These are phyloP conservation scores for Ambrosia artemisiifolia DNA, from an alignment of 129 eudicot genomes.

Conservation along the genomic window DNA sequence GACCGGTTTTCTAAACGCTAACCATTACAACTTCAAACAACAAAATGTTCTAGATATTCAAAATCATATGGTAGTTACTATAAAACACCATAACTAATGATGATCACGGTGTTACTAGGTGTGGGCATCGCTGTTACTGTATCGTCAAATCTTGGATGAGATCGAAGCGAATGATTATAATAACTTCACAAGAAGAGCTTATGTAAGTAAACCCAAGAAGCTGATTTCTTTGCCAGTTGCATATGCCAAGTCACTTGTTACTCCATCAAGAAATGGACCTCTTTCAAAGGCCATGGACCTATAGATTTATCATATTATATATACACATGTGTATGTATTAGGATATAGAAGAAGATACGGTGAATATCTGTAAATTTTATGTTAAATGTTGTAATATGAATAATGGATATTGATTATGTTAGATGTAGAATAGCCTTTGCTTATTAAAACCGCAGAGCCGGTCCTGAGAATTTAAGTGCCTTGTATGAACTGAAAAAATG, in stretches of 20 bases:
- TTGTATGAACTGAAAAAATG: too few relatives aligned
- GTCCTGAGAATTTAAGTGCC: too few relatives aligned
- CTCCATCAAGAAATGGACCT: conserved; percentile 45
- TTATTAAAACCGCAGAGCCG: too few relatives aligned
- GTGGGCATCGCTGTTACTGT: conserved; percentile 87
- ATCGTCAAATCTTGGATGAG: conserved; percentile 85
- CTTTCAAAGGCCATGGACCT: conserved; percentile 24
- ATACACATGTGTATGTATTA: conserved; percentile 4
- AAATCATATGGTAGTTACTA: background rate
- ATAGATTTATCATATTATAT: conserved; percentile 13
- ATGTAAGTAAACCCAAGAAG: conserved; percentile 88
- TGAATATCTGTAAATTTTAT: conserved; percentile 30
- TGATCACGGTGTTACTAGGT: conserved; percentile 50
- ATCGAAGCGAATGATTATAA: conserved; percentile 96
- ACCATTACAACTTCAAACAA: background rate
- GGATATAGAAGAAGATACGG: conserved; percentile 22
- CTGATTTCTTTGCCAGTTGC: conserved; percentile 77
- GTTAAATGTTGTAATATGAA: conserved; percentile 33
- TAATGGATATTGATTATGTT: background rate
- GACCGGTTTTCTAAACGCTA: background rate
- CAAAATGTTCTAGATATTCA: background rate
- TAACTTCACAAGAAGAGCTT: conserved; percentile 88
- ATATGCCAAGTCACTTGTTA: conserved; percentile 72
- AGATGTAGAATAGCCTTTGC: background rate
- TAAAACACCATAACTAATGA: background rate